Evolutionary conservation across 2,329 filamentous ascomycete species (phyloP).

Genomic region (Paecilomyces dactylethromorphus): DNA sequence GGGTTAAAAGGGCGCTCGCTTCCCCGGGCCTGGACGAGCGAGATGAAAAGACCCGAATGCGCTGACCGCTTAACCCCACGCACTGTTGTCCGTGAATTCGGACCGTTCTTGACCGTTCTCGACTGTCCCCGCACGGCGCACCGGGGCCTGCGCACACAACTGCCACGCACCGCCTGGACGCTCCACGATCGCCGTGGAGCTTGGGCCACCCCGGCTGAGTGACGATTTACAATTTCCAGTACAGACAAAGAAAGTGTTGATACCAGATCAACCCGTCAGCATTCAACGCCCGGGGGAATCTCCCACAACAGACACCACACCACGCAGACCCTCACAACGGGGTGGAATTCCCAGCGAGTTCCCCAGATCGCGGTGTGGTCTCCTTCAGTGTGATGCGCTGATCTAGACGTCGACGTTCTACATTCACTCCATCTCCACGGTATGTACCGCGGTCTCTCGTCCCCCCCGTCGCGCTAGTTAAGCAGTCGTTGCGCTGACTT

Average conservation of each 20-base stretch:
- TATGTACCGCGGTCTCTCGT: not conserved
- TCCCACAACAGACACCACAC: not conserved
- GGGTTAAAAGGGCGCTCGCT: conserved; percentile 31
- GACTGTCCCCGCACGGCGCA: not conserved
- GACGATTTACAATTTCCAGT: not conserved
- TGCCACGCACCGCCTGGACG: conserved; percentile 5
- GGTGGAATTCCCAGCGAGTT: not conserved
- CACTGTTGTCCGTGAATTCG: not conserved
- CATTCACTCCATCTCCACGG: not conserved
- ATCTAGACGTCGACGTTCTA: conserved; percentile 1
- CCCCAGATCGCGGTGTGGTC: not conserved
- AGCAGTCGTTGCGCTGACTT: not conserved
- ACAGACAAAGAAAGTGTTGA: not conserved
- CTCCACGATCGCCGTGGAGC: not conserved
- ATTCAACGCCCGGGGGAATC: not conserved
- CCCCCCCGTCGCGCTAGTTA: not conserved
- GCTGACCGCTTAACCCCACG: not conserved
- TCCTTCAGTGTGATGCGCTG: conserved; percentile 4
- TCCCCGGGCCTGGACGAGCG: conserved; percentile 8
- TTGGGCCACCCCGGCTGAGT: not conserved
- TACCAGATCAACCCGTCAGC: not conserved
- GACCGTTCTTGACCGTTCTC: no score
- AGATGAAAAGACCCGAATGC: not conserved
- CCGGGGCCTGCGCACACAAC: not conserved
- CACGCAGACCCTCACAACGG: no score